Base-by-base conservation (phyloP, 495 filamentous ascomycete species). In the Choiromyces venosus region DNA sequence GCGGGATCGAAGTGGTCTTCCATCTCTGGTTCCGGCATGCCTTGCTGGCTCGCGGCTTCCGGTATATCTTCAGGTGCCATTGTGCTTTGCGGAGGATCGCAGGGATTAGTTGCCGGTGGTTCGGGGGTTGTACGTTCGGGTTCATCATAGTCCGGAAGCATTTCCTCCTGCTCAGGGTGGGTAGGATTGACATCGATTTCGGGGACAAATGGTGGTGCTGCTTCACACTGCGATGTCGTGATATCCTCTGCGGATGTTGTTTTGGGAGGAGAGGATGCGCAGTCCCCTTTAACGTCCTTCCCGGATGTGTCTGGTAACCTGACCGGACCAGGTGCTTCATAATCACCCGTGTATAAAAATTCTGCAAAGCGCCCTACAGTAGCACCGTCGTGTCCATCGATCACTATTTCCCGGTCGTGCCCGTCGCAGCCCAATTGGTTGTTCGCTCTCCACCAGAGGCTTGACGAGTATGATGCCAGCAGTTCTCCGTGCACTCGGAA, bases 291-390 rank as follows among this genome's bases (percentile, higher is more conserved):
- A 33, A 12, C 12, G 14, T 12, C 52, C 5, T 61, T 61, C 10
- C 25, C 16, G 33, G 52, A 12, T 1, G 2, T 14, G 33, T 29
- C 25, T 5, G 52, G 6, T 68, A 72, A 29, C 33, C 4, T 40
- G 25, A 39, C 19, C 10, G 67, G 72, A 3, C 65, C 52, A 18
- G 72, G 72, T 3, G 52, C 64, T 2, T 69, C 33, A 44, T 73
- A 73, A 61, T 66, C 38, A 0, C 72, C 66, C 7, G 72, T 65
- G 42, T 73, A 73, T 18, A 65, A 29, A 25, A 65, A 73, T 25
- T 73, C 67, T 38, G 42, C 37, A 35, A 73, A 65, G 18, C 72
- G 72, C 4, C 29, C 72, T 39, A 73, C 29, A 16, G 52, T 61
- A 33, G 25, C 10, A 14, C 52, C 25, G 25, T 61, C 52, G 25